phyloP scores from a whole-genome alignment of 2,329 filamentous ascomycete genomes.

The Hymenoscyphus fructigenus region DNA sequence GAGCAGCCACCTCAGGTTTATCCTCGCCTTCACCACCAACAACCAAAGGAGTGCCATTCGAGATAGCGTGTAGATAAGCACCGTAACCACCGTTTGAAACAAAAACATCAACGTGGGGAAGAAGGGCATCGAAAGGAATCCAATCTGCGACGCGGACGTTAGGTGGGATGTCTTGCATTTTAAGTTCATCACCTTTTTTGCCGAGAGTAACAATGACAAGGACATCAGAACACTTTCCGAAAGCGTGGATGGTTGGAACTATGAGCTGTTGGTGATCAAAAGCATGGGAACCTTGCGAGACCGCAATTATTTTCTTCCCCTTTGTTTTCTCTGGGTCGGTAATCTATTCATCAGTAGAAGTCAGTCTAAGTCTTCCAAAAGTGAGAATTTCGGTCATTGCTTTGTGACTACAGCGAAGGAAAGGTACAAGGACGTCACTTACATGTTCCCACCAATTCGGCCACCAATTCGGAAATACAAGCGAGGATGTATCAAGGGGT shows the following conservation, averaged over 20 bases:
- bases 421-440: no score
- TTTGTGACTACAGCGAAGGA: no score
- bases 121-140: neutral
- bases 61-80: slow-evolving; percentile 36
- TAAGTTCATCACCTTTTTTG: neutral
- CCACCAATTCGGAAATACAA: neutral
- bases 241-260: neutral
- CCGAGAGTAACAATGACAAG: neutral
- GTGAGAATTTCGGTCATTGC: no score
- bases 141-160: neutral
- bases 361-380: no score
- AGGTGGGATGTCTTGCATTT: neutral
- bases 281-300: neutral
- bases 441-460: neutral
- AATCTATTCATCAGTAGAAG: no score
- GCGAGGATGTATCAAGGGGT: neutral
- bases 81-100: slow-evolving; percentile 40
- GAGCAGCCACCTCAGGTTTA: slow-evolving; percentile 35
- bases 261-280: neutral
- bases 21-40: slow-evolving; percentile 37
- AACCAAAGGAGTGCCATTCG: slow-evolving; percentile 37
- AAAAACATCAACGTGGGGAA: slow-evolving; percentile 34
- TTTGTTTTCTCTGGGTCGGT: neutral
- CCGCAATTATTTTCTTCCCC: neutral
- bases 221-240: neutral